phyloP scores from a whole-genome alignment of 139 green algal genomes.

The Coelastrella sp. region DNA sequence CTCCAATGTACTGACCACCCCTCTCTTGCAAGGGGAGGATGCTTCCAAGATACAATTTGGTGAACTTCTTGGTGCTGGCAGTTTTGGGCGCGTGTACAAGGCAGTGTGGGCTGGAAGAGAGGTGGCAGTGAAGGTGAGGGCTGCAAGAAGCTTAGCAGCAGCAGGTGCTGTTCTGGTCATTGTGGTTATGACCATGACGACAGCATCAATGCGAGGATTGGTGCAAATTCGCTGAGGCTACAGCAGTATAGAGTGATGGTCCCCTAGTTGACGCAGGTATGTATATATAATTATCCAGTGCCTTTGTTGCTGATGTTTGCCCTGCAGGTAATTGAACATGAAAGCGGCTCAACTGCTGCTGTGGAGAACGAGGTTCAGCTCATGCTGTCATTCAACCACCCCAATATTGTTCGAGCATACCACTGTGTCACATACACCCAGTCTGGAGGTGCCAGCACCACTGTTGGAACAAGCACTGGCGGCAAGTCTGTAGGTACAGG shows the following conservation, averaged over 20 bases:
- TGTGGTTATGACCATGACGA: too few relatives aligned
- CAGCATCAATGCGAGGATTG: too few relatives aligned
- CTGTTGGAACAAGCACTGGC: background rate
- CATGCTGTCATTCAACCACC: conserved; percentile 31
- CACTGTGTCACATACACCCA: conserved; percentile 17
- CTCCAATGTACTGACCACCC: background rate
- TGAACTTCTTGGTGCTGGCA: conserved; percentile 41
- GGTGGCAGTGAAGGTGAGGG: conserved; percentile 47
- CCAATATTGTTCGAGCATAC: background rate
- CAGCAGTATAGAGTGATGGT: too few relatives aligned
- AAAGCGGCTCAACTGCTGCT: background rate
- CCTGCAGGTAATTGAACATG: conserved; percentile 18
- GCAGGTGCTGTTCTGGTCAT: too few relatives aligned
- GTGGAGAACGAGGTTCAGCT: background rate
- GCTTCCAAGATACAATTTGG: background rate
- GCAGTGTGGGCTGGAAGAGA: conserved; percentile 12
- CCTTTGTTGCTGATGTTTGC: background rate
- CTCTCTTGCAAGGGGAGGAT: background rate
- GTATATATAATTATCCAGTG: too few relatives aligned
- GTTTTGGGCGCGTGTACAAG: conserved; percentile 51
- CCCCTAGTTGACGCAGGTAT: too few relatives aligned
- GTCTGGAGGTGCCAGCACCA: background rate
- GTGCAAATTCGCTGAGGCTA: too few relatives aligned
- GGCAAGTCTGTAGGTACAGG: too few relatives aligned
- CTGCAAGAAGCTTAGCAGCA: background rate